A percentile compares a stretch with the other conserved stretches of the same genome.
phyloP scores from a whole-genome alignment of 169 alveolate genomes.

The Perkinsus olseni region DNA sequence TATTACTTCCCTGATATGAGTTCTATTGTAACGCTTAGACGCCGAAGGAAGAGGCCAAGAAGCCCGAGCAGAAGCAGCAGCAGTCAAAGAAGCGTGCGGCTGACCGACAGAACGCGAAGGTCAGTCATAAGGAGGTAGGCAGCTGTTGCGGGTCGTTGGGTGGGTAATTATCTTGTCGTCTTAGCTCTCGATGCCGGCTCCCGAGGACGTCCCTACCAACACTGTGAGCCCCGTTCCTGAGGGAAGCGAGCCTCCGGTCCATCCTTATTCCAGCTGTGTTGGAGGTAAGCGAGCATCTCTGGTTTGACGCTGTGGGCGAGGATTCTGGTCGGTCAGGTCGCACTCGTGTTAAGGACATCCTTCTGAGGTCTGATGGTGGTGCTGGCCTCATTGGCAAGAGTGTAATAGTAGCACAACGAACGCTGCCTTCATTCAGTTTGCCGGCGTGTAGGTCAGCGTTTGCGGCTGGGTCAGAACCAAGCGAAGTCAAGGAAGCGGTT shows the following conservation, averaged over 20 bases:
- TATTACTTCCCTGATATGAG: too few species aligned
- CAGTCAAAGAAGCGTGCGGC: background rate
- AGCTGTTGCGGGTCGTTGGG: background rate
- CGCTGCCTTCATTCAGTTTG: background rate
- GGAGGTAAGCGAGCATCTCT: background rate
- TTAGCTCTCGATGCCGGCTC: background rate
- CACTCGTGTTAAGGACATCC: background rate
- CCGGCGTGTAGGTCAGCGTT: conserved; percentile 39
- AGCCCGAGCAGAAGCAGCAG: background rate
- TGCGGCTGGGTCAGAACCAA: conserved; percentile 93
- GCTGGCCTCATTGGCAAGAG: background rate
- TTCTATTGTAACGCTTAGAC: background rate
- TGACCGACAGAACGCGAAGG: background rate
- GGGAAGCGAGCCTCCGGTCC: background rate
- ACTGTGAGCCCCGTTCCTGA: background rate
- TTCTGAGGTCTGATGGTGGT: background rate
- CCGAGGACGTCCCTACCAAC: background rate
- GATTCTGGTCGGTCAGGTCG: background rate
- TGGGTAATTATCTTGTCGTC: background rate
- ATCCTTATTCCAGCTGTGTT: background rate
- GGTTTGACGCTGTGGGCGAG: background rate
- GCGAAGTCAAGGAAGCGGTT: conserved; percentile 80
- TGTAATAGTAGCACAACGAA: background rate
- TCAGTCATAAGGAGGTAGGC: background rate
- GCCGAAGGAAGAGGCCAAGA: background rate